A percentile compares a stretch with the other conserved stretches of the same genome.
Conservation (phyloP, 345 rosid genomes). For the Aethionema arabicum region DNA sequence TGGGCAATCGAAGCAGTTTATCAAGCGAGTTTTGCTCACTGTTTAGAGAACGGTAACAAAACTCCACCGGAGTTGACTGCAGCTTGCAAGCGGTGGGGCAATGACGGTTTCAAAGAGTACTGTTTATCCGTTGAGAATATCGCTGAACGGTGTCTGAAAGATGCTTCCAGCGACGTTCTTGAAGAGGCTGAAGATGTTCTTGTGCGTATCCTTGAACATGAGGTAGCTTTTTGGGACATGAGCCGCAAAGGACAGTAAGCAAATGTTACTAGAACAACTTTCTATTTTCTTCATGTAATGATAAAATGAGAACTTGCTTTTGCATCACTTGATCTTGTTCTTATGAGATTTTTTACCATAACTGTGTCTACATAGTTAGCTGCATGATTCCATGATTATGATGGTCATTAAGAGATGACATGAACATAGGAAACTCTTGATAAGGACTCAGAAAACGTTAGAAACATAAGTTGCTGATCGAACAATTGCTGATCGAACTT, state of each 20-base stretch:
- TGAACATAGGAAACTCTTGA: conserved; percentile 11
- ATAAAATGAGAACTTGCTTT: background rate
- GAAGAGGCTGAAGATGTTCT: conserved; percentile 53
- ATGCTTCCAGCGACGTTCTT: conserved; percentile 46
- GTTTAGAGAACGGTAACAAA: conserved; percentile 57
- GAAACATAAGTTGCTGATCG: background rate
- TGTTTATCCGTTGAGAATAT: conserved; percentile 54
- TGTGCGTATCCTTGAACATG: conserved; percentile 58
- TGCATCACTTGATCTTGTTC: background rate
- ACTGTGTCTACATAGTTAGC: background rate
- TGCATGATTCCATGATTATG: background rate
- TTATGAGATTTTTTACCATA: background rate
- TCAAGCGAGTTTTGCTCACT: conserved; percentile 75
- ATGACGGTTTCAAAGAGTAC: conserved; percentile 53
- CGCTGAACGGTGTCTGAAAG: conserved; percentile 50
- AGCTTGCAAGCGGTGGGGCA: conserved; percentile 89
- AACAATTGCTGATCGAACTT: conserved; percentile 6
- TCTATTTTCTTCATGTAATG: background rate
- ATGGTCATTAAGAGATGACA: background rate
- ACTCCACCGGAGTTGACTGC: conserved; percentile 51
- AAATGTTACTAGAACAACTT: background rate
- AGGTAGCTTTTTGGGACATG: conserved; percentile 81
- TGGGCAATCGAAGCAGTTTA: conserved; percentile 86
- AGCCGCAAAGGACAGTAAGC: conserved; percentile 41
- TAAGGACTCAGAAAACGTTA: background rate